Evolutionary conservation across 768 basidiomycete genomes (phyloP).

Genomic region (Trametes maxima): DNA sequence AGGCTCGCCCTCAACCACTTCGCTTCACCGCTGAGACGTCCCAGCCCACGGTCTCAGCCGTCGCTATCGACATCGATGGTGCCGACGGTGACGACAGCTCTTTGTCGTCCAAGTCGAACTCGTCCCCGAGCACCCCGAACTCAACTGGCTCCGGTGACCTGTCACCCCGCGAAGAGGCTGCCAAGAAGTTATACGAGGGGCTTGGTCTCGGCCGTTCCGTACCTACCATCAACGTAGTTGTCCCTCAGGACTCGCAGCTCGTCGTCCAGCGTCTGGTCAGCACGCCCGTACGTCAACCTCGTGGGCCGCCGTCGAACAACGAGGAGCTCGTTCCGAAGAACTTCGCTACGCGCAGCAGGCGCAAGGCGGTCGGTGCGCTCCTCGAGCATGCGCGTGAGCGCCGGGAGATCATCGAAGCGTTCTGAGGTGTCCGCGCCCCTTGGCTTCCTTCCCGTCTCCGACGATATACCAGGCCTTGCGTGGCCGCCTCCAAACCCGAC

Average conservation of each 20-base stretch:
- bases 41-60: constrained; percentile 47
- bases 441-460: background rate
- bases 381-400: constrained; percentile 83
- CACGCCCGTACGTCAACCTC: constrained; percentile 82
- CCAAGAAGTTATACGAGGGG: constrained; percentile 87
- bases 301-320: constrained; percentile 83
- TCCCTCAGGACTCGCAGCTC: constrained; percentile 41
- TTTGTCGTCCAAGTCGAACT: constrained; percentile 52
- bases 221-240: constrained; percentile 41
- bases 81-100: constrained; percentile 59
- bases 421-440: constrained; percentile 39
- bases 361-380: constrained; percentile 81
- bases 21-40: constrained; percentile 37
- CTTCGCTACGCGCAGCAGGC: constrained; percentile 83
- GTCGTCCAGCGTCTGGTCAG: constrained; percentile 55
- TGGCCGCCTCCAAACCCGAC: constrained; percentile 12
- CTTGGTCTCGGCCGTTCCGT: constrained; percentile 79
- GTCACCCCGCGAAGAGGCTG: constrained; percentile 83
- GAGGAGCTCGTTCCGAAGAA: constrained; percentile 89
- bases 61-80: constrained; percentile 50
- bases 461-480: background rate
- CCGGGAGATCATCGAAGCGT: constrained; percentile 69
- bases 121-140: constrained; percentile 76
- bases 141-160: constrained; percentile 59
- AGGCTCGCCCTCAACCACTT: constrained; percentile 66